phyloP scores from a whole-genome alignment of 805 yeast genomes.

The Brettanomyces sp. region DNA sequence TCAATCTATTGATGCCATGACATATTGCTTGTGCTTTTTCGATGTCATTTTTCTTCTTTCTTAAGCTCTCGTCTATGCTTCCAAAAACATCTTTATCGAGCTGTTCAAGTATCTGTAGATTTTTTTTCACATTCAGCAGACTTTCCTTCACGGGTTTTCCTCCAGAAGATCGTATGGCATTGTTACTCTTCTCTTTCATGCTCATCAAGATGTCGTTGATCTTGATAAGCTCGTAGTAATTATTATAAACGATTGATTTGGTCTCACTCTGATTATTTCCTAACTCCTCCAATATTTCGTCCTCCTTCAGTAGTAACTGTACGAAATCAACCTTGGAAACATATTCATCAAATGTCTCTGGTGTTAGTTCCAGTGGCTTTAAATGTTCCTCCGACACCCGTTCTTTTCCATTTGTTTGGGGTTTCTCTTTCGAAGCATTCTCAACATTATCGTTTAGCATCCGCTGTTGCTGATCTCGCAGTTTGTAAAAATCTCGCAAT shows the following conservation, averaged over 20 bases:
- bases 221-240: constrained; percentile 64
- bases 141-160: constrained; percentile 15
- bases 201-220: constrained; percentile 46
- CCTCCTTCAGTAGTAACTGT: constrained; percentile 27
- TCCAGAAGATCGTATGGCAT: constrained; percentile 7
- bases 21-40: background rate
- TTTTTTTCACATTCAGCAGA: constrained; percentile 16
- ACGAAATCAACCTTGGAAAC: constrained; percentile 22
- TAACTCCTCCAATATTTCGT: constrained; percentile 33
- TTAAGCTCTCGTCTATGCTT: background rate
- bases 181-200: constrained; percentile 18
- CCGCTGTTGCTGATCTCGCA: constrained; percentile 23
- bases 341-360: constrained; percentile 25
- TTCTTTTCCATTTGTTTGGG: background rate
- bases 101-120: constrained; percentile 4
- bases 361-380: constrained; percentile 1
- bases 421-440: background rate
- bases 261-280: constrained; percentile 50
- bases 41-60: background rate
- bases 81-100: constrained; percentile 8
- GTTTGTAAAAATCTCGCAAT: constrained; percentile 32
- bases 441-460: constrained; percentile 1
- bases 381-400: background rate
- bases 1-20: constrained; percentile 2
- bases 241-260: constrained; percentile 65